Conservation (phyloP, 1,284 basidiomycete species). For the Tilletia caries region DNA sequence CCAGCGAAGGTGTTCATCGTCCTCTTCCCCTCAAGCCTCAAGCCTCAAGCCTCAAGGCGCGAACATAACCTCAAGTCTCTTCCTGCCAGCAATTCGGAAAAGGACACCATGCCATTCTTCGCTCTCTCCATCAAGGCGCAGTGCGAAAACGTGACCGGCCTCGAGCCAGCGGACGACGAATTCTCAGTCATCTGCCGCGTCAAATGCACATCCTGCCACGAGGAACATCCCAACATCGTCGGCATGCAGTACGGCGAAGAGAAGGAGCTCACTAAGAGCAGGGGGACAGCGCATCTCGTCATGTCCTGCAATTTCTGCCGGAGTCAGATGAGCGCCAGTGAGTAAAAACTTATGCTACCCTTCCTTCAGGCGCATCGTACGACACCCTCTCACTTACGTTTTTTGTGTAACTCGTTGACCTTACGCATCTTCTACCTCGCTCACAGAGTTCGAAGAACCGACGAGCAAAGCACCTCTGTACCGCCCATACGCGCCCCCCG, state of each 20-base stretch:
- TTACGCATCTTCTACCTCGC: conserved; percentile 4
- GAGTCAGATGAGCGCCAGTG: background rate
- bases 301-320: conserved; percentile 34
- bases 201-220: conserved; percentile 50
- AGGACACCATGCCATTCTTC: conserved; percentile 15
- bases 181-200: conserved; percentile 36
- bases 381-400: conserved; percentile 5
- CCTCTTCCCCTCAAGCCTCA: too few species aligned
- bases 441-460: conserved; percentile 40
- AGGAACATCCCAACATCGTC: conserved; percentile 43
- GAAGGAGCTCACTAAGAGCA: conserved; percentile 41
- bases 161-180: conserved; percentile 41
- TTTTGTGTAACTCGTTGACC: too few species aligned
- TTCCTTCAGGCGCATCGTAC: conserved; percentile 13
- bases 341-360: conserved; percentile 9
- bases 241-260: conserved; percentile 35
- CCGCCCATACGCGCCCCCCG: conserved; percentile 25
- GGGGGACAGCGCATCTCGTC: conserved; percentile 45
- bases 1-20: too few species aligned
- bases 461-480: conserved; percentile 40
- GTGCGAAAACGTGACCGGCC: conserved; percentile 36
- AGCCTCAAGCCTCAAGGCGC: too few species aligned
- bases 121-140: conserved; percentile 46
- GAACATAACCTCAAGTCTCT: too few species aligned
- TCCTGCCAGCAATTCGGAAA: too few species aligned